Conservation (phyloP, 2,329 filamentous ascomycete species). For the Aspergillus ochraceus region DNA sequence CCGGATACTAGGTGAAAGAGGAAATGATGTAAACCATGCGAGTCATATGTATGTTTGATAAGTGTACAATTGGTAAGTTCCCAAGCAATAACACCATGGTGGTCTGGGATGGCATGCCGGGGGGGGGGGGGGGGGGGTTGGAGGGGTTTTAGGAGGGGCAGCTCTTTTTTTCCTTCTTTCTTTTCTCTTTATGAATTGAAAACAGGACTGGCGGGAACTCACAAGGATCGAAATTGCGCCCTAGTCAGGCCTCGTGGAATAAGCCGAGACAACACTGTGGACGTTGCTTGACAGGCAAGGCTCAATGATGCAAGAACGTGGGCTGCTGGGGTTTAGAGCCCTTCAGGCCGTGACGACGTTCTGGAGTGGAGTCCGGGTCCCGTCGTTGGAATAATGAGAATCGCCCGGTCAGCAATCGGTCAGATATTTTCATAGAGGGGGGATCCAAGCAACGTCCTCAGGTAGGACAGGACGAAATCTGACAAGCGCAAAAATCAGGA, state of each 20-base stretch:
- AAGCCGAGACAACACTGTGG: conserved; percentile 32
- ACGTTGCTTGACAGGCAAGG: conserved; percentile 8
- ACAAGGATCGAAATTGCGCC: conserved; percentile 29
- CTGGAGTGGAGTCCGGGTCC: conserved; percentile 27
- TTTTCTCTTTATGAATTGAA: not conserved
- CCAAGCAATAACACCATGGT: not conserved
- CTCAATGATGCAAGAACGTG: conserved; percentile 7
- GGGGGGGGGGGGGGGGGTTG: not conserved
- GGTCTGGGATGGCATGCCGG: not conserved
- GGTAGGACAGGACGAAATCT: not conserved
- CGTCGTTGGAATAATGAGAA: conserved; percentile 24
- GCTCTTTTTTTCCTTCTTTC: not conserved
- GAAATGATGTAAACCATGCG: not conserved
- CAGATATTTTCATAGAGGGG: not conserved
- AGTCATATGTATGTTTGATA: not conserved
- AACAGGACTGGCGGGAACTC: conserved; percentile 21
- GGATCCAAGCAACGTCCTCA: not conserved
- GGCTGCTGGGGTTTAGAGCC: conserved; percentile 2
- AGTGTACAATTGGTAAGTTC: not conserved
- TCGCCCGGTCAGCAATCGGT: conserved; percentile 12
- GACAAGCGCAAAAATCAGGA: not conserved
- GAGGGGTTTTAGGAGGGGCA: not conserved
- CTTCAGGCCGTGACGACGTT: conserved; percentile 5
- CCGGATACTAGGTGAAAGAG: not conserved
- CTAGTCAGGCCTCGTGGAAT: conserved; percentile 26